phyloP scores from a whole-genome alignment of 2,329 filamentous ascomycete species.

The Stromatinia cepivora region DNA sequence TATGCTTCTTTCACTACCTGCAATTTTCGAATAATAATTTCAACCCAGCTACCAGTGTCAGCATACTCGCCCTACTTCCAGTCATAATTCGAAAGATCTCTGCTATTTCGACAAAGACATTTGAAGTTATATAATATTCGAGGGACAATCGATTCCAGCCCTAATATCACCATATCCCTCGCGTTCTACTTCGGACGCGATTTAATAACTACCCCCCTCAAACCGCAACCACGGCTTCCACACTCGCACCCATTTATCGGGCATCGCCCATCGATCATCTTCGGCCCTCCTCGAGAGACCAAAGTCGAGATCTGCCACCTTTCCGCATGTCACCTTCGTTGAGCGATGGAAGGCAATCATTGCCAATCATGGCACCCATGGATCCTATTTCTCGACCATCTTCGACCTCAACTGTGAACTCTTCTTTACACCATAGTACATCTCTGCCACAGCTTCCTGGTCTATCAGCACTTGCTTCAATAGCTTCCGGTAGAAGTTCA shows the following conservation, averaged over 20 bases:
- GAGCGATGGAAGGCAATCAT: conserved; percentile 49
- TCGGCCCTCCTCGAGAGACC: conserved; percentile 50
- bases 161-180: conserved; percentile 25
- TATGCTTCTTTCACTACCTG: conserved; percentile 18
- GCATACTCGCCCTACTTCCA: conserved; percentile 20
- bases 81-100: conserved; percentile 27
- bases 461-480: conserved; percentile 59
- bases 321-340: conserved; percentile 48
- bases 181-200: conserved; percentile 38
- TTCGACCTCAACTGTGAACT: conserved; percentile 52
- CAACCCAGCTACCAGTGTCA: conserved; percentile 13
- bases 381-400: conserved; percentile 54
- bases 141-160: conserved; percentile 7
- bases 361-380: conserved; percentile 46
- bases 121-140: conserved; percentile 27
- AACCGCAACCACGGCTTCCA: conserved; percentile 54
- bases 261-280: conserved; percentile 56
- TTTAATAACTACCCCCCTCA: conserved; percentile 35
- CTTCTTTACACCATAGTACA: conserved; percentile 46
- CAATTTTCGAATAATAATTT: conserved; percentile 18
- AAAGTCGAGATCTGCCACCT: conserved; percentile 48
- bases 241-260: conserved; percentile 57
- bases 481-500: conserved; percentile 51
- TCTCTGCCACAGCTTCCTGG: conserved; percentile 51
- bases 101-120: conserved; percentile 30